Evolutionary conservation across 2,329 filamentous ascomycete species (phyloP), one percentile per base, ranked within the genome.

Genomic region (Colletotrichum costaricense): DNA sequence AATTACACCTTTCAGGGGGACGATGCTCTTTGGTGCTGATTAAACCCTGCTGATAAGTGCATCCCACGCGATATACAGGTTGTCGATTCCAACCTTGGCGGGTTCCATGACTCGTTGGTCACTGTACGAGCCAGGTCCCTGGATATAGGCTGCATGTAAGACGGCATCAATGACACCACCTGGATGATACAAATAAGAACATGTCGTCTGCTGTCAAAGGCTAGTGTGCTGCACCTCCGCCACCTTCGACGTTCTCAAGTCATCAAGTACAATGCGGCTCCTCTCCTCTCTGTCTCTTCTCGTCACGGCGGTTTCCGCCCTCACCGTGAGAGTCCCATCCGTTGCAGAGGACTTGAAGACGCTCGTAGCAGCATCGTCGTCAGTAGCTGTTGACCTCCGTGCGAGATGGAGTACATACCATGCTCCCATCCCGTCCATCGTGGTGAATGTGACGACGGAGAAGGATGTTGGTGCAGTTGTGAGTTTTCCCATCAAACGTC

Each of bases 371-470:
- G 11, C 38, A 24, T 42, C 65, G 7, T 54, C 46, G 4, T 28
- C 42, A 9, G 65, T 56, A 22, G 22, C 42, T 24, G n/a, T 63
- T n/a, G 22, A 68, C 14, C 22, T 68, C 35, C 65, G 65, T 4
- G 30, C 52, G 24, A 56, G 67, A 65, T 69, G 67, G 67, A 69
- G 67, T 46, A 28, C 19, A 9, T 69, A 56, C 26, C 46, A 69
- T 22, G 62, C 67, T n/a, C 69, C 69, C 2, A 52, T 35, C 4
- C 33, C 54, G 22, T 49, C 58, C 4, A 35, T 60, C 38, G 59
- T 69, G 26, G 69, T 73, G 11, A 68, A 64, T 5, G 64, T 68
- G 4, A 60, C 65, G 3, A 46, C 49, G 1, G 69, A 73, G 30
- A 35, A 30, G 12, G 69, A 73, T 22, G 66, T 73, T n/a, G 65